Percentiles rank a stretch among this genome's conserved stretches.
phyloP scores from a whole-genome alignment of 306 rosid genomes.

The Gastrolobium villosum region DNA sequence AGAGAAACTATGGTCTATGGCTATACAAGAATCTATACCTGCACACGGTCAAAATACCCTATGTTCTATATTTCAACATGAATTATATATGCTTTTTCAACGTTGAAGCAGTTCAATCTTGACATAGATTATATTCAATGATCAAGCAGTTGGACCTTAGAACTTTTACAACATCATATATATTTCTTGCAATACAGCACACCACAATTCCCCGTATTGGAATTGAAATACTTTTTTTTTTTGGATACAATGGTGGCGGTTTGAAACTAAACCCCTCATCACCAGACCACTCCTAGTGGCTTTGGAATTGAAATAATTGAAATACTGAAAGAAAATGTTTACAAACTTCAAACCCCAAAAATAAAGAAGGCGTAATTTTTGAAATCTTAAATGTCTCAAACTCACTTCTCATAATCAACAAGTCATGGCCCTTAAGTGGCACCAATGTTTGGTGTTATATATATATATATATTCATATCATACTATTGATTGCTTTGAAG shows the following conservation, averaged over 20 bases:
- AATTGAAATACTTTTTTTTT: not conserved
- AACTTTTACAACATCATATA: not conserved
- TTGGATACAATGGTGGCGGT: no score
- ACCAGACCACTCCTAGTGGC: no score
- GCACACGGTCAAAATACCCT: not conserved
- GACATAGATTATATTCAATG: not conserved
- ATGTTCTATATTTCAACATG: not conserved
- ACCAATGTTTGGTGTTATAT: not conserved
- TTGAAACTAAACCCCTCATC: no score
- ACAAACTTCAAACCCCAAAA: not conserved
- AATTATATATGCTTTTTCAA: not conserved
- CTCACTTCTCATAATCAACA: slow-evolving; percentile 9
- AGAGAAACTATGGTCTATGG: slow-evolving; percentile 16
- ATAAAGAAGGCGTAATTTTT: not conserved
- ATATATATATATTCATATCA: not conserved
- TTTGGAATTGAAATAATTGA: not conserved
- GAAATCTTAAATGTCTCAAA: not conserved
- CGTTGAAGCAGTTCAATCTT: slow-evolving; percentile 20
- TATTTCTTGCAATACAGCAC: slow-evolving; percentile 8
- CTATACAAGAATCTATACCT: not conserved
- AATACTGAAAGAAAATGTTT: slow-evolving; percentile 11
- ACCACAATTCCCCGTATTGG: not conserved
- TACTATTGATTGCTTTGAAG: not conserved
- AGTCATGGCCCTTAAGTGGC: not conserved
- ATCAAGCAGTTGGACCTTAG: not conserved